phyloP scores from a whole-genome alignment of 2,329 filamentous ascomycete species.

The Huntiella savannae region DNA sequence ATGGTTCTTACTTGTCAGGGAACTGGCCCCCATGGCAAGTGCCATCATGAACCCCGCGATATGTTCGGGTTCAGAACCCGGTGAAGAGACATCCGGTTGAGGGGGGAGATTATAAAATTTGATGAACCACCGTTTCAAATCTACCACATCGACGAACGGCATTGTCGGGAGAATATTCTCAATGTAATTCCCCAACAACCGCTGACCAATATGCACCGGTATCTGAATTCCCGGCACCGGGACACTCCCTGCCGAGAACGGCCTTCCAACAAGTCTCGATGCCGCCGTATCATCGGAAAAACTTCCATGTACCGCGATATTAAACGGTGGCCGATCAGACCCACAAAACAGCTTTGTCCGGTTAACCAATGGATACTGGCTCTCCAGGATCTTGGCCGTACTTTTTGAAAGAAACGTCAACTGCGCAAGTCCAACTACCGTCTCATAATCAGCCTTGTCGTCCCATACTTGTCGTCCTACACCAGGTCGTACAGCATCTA shows the following conservation, averaged over 20 bases:
- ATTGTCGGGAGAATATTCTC: conserved; percentile 13
- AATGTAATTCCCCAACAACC: conserved; percentile 13
- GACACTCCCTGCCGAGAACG: conserved; percentile 6
- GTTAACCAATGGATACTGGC: conserved; percentile 6
- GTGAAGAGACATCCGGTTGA: background rate
- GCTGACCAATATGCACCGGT: conserved; percentile 12
- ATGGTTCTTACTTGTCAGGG: conserved; percentile 12
- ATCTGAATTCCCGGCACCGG: conserved; percentile 10
- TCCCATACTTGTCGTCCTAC: background rate
- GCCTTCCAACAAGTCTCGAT: conserved; percentile 8
- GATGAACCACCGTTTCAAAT: conserved; percentile 11
- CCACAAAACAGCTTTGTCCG: conserved; percentile 13
- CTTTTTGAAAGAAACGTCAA: background rate
- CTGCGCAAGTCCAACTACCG: background rate
- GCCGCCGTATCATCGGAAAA: conserved; percentile 11
- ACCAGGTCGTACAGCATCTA: background rate
- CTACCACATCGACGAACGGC: conserved; percentile 12
- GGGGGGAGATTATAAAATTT: conserved; percentile 10
- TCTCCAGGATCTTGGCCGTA: background rate
- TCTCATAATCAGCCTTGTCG: background rate
- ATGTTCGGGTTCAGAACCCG: background rate
- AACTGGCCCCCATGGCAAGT: conserved; percentile 13
- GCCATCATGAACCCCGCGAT: conserved; percentile 11
- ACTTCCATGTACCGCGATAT: conserved; percentile 13
- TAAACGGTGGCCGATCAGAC: conserved; percentile 14